Evolutionary conservation across 108 stramenopile genomes (phyloP).

Genomic region (Cyclotella sp.): DNA sequence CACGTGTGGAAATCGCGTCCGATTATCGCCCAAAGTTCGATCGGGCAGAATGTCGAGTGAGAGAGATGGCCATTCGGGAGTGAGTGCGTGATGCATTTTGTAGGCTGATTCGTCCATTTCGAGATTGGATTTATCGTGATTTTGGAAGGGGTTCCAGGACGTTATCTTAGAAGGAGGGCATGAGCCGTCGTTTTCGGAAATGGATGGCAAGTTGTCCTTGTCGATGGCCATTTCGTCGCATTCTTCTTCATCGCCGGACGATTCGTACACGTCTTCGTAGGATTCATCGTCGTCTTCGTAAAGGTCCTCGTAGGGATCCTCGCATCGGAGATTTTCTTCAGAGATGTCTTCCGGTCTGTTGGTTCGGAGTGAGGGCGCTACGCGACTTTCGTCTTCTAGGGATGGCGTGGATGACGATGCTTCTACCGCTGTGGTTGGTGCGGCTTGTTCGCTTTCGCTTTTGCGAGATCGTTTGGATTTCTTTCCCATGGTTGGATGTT

Average conservation of each 20-base stretch:
- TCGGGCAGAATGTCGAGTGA: slow-evolving; percentile 93
- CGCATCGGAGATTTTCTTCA: slow-evolving; percentile 70
- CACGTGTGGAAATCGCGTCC: slow-evolving; percentile 90
- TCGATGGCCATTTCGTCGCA: slow-evolving; percentile 53
- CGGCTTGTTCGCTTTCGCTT: slow-evolving; percentile 22
- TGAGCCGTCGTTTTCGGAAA: slow-evolving; percentile 11
- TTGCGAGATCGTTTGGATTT: slow-evolving; percentile 61
- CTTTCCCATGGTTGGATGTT: slow-evolving; percentile 61
- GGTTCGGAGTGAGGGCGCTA: slow-evolving; percentile 25
- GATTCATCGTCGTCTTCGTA: slow-evolving; percentile 65
- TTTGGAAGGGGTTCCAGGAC: slow-evolving; percentile 46
- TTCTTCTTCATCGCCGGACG: slow-evolving; percentile 54
- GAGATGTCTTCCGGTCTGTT: slow-evolving; percentile 51
- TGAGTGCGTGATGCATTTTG: slow-evolving; percentile 95
- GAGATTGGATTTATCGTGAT: slow-evolving; percentile 57
- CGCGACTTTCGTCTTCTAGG: slow-evolving; percentile 12
- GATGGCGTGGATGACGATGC: slow-evolving; percentile 20
- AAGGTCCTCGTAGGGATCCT: slow-evolving; percentile 88
- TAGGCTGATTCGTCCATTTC: slow-evolving; percentile 97
- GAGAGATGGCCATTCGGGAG: slow-evolving; percentile 96
- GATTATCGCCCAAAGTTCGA: slow-evolving; percentile 72
- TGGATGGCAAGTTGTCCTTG: slow-evolving; percentile 11
- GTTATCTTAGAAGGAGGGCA: slow-evolving; percentile 14
- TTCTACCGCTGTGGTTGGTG: slow-evolving; percentile 1
- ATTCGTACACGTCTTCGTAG: slow-evolving; percentile 66